Evolutionary conservation across 306 rosid species (phyloP).

Genomic region (Lagenaria siceraria): DNA sequence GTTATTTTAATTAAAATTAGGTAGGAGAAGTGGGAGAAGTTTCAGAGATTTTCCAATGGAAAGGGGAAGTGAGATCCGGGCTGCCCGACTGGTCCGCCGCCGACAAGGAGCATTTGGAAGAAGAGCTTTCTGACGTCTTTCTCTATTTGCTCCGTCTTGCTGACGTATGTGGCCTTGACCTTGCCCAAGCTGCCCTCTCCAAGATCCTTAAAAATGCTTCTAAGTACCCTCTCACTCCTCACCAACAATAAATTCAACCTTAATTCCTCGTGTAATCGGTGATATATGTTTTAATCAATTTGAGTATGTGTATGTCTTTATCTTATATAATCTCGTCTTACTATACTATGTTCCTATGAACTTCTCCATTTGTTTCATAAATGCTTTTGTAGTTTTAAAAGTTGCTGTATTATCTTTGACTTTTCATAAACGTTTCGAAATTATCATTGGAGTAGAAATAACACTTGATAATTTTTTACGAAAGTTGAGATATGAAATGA

Average conservation of each 20-base stretch:
- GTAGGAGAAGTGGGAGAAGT: constrained; percentile 77
- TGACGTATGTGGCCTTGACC: constrained; percentile 65
- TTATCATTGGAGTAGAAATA: too few relatives aligned
- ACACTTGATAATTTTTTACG: too few relatives aligned
- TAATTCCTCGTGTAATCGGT: too few relatives aligned
- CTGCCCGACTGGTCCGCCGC: constrained; percentile 61
- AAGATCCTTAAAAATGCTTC: constrained; percentile 53
- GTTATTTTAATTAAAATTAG: constrained; percentile 17
- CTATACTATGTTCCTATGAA: too few relatives aligned
- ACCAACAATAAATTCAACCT: background rate
- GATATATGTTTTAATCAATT: too few relatives aligned
- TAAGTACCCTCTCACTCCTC: constrained; percentile 37
- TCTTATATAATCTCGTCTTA: too few relatives aligned
- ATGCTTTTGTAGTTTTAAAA: too few relatives aligned
- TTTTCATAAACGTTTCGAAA: too few relatives aligned
- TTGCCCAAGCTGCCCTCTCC: constrained; percentile 67
- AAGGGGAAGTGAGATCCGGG: constrained; percentile 73
- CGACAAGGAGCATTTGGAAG: constrained; percentile 65
- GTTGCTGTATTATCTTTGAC: too few relatives aligned
- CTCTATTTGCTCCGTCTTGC: constrained; percentile 57
- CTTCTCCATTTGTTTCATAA: too few relatives aligned
- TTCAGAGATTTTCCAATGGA: constrained; percentile 35
- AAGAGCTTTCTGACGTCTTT: constrained; percentile 68
- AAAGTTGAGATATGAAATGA: too few relatives aligned
- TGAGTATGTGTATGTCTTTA: too few relatives aligned